Evolutionary conservation across 164 flowering plant species (phyloP).

Genomic region (Chloranthus sessilifolius): DNA sequence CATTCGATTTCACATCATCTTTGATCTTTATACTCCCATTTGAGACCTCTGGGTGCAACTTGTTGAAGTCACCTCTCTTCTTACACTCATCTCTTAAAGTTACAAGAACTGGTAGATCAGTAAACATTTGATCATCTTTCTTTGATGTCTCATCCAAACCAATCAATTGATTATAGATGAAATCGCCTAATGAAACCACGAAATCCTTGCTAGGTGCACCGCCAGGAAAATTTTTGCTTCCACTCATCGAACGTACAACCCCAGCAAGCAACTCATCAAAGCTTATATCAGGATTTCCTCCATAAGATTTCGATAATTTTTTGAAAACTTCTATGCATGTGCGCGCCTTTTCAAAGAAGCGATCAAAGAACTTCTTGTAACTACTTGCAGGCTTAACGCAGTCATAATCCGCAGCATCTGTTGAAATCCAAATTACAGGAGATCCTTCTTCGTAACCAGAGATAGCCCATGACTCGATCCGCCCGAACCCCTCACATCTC

Average conservation of each 20-base stretch:
- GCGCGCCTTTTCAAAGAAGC: conserved; percentile 67
- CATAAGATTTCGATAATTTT: conserved; percentile 48
- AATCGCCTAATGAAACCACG: conserved; percentile 70
- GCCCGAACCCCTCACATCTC: conserved; percentile 84
- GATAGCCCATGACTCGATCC: conserved; percentile 74
- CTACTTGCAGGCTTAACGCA: conserved; percentile 58
- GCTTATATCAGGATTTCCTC: conserved; percentile 52
- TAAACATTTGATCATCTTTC: conserved; percentile 40
- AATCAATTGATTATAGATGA: conserved; percentile 69
- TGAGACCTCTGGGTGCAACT: conserved; percentile 13
- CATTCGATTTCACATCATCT: conserved; percentile 16
- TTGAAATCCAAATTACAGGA: conserved; percentile 76
- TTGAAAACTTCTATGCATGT: conserved; percentile 72
- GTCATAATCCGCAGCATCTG: conserved; percentile 76
- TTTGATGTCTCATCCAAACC: conserved; percentile 70
- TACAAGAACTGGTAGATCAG: conserved; percentile 53
- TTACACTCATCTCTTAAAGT: conserved; percentile 57
- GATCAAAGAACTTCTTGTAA: conserved; percentile 57
- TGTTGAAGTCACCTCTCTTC: conserved; percentile 21
- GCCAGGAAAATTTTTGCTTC: conserved; percentile 45
- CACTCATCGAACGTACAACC: conserved; percentile 63
- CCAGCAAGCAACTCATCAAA: conserved; percentile 85
- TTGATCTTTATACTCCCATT: conserved; percentile 25
- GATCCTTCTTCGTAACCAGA: conserved; percentile 94
- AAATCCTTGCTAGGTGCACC: conserved; percentile 56